phyloP scores from a whole-genome alignment of 306 rosid genomes.

The Biancaea sappan region DNA sequence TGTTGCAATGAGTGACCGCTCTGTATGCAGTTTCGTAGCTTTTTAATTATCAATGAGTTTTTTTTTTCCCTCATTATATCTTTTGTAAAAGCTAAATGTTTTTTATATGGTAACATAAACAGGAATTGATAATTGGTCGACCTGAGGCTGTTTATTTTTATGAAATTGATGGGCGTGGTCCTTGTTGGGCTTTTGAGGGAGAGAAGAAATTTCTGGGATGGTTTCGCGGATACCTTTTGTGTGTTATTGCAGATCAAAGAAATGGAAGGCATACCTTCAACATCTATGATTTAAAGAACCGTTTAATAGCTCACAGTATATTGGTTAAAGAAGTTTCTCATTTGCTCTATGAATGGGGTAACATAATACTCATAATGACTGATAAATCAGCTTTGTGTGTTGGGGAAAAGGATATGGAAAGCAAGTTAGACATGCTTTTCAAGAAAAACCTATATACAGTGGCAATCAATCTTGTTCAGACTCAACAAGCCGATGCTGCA shows the following conservation, averaged over 20 bases:
- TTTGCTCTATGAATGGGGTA: slow-evolving; percentile 99
- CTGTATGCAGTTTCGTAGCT: slow-evolving; percentile 51
- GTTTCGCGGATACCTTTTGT: slow-evolving; percentile 96
- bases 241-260: slow-evolving; percentile 94
- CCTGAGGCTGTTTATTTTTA: slow-evolving; percentile 95
- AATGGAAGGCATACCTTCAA: slow-evolving; percentile 78
- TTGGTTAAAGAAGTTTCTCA: slow-evolving; percentile 86
- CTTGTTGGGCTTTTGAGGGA: slow-evolving; percentile 99
- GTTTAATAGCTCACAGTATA: slow-evolving; percentile 85
- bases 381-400: slow-evolving; percentile 89
- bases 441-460: slow-evolving; percentile 92
- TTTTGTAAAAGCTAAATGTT: slow-evolving; percentile 31
- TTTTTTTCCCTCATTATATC: slow-evolving; percentile 7
- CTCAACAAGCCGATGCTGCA: slow-evolving; percentile 98
- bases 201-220: slow-evolving; percentile 92
- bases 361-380: slow-evolving; percentile 81
- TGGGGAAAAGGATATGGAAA: slow-evolving; percentile 99
- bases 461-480: slow-evolving; percentile 94
- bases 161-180: slow-evolving; percentile 99
- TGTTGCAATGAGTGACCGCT: slow-evolving; percentile 93
- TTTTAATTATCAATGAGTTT: slow-evolving; percentile 6
- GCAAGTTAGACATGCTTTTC: slow-evolving; percentile 96
- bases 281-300: slow-evolving; percentile 91
- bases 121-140: slow-evolving; percentile 94
- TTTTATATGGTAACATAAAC: slow-evolving; percentile 35